Percentiles rank a stretch among this genome's conserved stretches.
phyloP scores from a whole-genome alignment of 495 filamentous ascomycete genomes.

The Entonaema liquescens region DNA sequence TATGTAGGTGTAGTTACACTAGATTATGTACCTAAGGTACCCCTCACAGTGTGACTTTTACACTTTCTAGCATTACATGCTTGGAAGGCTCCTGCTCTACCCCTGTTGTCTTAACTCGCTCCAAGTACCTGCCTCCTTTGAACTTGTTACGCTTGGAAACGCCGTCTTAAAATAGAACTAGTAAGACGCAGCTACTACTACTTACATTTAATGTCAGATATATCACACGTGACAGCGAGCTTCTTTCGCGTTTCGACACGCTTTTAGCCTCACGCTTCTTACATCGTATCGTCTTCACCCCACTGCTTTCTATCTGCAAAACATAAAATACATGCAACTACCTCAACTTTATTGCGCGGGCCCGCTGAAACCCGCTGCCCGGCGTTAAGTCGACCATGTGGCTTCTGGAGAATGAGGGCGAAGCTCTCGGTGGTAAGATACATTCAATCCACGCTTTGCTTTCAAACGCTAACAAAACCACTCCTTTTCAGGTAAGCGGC shows the following conservation, averaged over 20 bases:
- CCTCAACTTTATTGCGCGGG: not conserved
- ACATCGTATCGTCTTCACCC: conserved; percentile 23
- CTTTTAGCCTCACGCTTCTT: conserved; percentile 9
- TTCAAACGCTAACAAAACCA: conserved; percentile 11
- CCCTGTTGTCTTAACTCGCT: not conserved
- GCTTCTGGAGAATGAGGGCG: conserved; percentile 65
- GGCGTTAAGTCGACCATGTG: conserved; percentile 57
- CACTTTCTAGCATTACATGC: not conserved
- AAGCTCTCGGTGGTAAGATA: conserved; percentile 58
- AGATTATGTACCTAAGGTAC: no score
- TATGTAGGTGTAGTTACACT: no score
- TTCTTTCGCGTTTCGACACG: conserved; percentile 30
- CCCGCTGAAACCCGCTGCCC: not conserved
- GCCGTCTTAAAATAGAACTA: no score
- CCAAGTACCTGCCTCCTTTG: not conserved
- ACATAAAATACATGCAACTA: not conserved
- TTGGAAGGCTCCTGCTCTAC: not conserved
- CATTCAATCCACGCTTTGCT: not conserved
- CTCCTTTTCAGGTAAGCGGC: conserved; percentile 65
- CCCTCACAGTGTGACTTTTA: not conserved
- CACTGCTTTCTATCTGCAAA: conserved; percentile 3
- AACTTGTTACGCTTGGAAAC: no score
- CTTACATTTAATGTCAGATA: not conserved
- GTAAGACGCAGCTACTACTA: not conserved
- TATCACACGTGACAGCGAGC: conserved; percentile 35